Percentiles rank a stretch among this genome's conserved stretches.
Evolutionary conservation across 2,329 filamentous ascomycete genomes (phyloP).

Genomic region (Shiraia bambusicola): DNA sequence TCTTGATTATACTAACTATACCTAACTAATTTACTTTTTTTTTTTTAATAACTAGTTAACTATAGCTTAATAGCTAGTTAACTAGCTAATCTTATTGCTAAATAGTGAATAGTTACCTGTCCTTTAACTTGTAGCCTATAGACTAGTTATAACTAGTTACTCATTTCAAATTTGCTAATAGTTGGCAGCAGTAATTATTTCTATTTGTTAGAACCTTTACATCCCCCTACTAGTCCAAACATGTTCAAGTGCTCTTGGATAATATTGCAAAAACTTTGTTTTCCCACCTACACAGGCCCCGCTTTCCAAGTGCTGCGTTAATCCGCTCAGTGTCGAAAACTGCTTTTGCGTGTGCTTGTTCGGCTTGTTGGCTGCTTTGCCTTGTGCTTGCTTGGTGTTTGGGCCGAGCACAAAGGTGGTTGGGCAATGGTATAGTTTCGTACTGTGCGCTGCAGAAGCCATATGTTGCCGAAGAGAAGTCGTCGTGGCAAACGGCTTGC

Average conservation of each 20-base stretch:
- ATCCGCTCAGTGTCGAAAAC: slow-evolving; percentile 11
- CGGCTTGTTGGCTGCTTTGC: too few relatives aligned
- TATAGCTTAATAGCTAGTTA: too few relatives aligned
- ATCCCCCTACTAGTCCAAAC: slow-evolving; percentile 8
- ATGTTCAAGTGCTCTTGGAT: slow-evolving; percentile 7
- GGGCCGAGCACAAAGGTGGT: not conserved
- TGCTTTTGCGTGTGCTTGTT: slow-evolving; percentile 4
- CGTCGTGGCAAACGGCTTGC: not conserved
- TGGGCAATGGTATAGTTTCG: slow-evolving; percentile 1
- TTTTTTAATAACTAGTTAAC: too few relatives aligned
- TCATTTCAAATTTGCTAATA: too few relatives aligned
- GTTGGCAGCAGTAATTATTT: too few relatives aligned
- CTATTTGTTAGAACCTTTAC: slow-evolving; percentile 10
- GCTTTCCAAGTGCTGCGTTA: slow-evolving; percentile 10
- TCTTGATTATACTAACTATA: too few relatives aligned
- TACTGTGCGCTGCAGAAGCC: not conserved
- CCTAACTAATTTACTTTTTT: too few relatives aligned
- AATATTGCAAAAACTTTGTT: slow-evolving; percentile 3
- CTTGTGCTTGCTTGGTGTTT: not conserved
- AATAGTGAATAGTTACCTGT: too few relatives aligned
- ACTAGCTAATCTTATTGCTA: too few relatives aligned
- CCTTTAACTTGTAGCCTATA: too few relatives aligned
- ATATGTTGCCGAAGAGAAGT: not conserved
- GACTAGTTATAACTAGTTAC: too few relatives aligned
- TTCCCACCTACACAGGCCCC: slow-evolving; percentile 6